Percentiles rank a stretch among this genome's conserved stretches.
Evolutionary conservation across 108 stramenopile species (phyloP).

Genomic region (Nitzschia sp.): DNA sequence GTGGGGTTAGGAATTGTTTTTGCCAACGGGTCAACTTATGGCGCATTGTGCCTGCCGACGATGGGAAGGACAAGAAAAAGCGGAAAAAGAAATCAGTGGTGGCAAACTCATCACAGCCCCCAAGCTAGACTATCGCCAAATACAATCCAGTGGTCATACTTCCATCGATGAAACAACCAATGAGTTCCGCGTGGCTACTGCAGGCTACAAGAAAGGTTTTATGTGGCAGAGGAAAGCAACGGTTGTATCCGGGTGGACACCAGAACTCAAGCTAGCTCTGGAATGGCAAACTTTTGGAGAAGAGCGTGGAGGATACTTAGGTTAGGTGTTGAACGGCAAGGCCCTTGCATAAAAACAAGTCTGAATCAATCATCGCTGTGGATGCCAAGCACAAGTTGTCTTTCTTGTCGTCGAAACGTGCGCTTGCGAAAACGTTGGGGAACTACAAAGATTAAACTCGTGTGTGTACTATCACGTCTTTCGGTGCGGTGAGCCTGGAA

Average conservation of each 20-base stretch:
- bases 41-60: slow-evolving; percentile 69
- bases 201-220: slow-evolving; percentile 75
- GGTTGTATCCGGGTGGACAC: slow-evolving; percentile 32
- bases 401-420: slow-evolving; percentile 52
- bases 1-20: slow-evolving; percentile 61
- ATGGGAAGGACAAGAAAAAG: slow-evolving; percentile 50
- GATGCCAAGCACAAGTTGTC: slow-evolving; percentile 92
- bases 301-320: slow-evolving; percentile 73
- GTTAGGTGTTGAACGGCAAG: slow-evolving; percentile 27
- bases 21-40: slow-evolving; percentile 83
- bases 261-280: slow-evolving; percentile 47
- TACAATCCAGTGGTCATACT: slow-evolving; percentile 75
- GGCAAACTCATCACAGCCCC: not conserved
- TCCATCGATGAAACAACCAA: slow-evolving; percentile 37
- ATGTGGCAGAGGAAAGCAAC: slow-evolving; percentile 70
- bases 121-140: slow-evolving; percentile 47
- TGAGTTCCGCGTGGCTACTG: slow-evolving; percentile 65
- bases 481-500: no score
- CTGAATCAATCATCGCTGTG: slow-evolving; percentile 71
- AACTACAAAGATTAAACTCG: slow-evolving; percentile 94
- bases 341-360: slow-evolving; percentile 16
- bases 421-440: slow-evolving; percentile 73
- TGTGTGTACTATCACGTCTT: slow-evolving; percentile 81
- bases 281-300: slow-evolving; percentile 77
- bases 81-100: slow-evolving; percentile 14